Base-by-base conservation (phyloP, 2,329 filamentous ascomycete genomes). In the Calonectria henricotiae region DNA sequence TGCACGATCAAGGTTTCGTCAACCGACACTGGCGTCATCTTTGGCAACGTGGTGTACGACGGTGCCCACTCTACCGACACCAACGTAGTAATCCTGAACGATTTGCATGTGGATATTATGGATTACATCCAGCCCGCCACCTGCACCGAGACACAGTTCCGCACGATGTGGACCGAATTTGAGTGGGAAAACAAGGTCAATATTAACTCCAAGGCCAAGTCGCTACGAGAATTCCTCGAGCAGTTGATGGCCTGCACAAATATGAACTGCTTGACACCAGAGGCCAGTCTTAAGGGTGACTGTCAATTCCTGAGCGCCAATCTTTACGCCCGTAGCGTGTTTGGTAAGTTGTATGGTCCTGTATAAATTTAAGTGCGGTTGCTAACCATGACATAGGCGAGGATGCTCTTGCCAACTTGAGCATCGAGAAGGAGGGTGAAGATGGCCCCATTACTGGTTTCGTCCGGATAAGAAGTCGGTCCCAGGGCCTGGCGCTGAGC, bases 151-250 rank as follows among this genome's bases (percentile, higher is more conserved):
- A 98, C 96, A 12, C 95, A 98, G 80, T 99, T 99, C 91, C 91
- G 96, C 70, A 97, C 94, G n/a, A 99, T 99, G 96, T 99, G 96
- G 96, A 99, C 96, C 43, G 96, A 99, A 81, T 99, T 99, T 76
- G 96, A 99, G 82, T 99, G 96, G 96, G 96, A 99, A 88, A 99
- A 99, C 86, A 99, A 99, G 89, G 96, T 99, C 83, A 99, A 99
- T 86, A 98, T 99, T 86, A 98, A 98, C 85, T 97, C 94, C 74
- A 98, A 98, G 88, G 94, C 94, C 75, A 97, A 96, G 86, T 93
- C 90, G 32, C 87, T 99, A 71, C 91, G 96, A 61, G 94, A 97
- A 23, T 99, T 99, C 90, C 86, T 99, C 74, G 92, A 94, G 76
- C 93, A 97, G 81, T 87, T 99, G 71, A 98, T 98, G 96, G 94